Evolutionary conservation across 1,284 basidiomycete species (phyloP).

Genomic region (Rhodotorula sp.): DNA sequence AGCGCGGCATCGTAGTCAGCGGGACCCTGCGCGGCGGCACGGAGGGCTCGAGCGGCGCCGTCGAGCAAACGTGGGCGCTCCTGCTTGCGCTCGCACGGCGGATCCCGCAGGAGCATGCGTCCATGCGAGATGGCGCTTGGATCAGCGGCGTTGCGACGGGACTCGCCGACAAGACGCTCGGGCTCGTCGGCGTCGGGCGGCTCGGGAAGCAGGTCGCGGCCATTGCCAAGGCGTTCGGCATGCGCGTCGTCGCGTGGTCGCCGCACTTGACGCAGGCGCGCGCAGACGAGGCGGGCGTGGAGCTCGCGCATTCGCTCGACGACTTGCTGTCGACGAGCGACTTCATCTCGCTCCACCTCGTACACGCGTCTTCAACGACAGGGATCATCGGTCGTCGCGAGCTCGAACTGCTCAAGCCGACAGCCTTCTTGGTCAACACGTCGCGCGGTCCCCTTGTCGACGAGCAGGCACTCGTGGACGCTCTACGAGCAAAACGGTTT

Average conservation of each 20-base stretch:
- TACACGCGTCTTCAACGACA: conserved; percentile 59
- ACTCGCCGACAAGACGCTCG: conserved; percentile 61
- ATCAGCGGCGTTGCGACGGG: conserved; percentile 61
- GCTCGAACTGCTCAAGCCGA: conserved; percentile 59
- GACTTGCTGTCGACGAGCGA: conserved; percentile 60
- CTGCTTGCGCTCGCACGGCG: conserved; percentile 61
- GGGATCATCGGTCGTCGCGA: conserved; percentile 58
- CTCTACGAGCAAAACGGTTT: conserved; percentile 42
- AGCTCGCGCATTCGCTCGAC: conserved; percentile 58
- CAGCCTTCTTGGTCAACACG: conserved; percentile 65
- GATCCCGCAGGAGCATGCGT: conserved; percentile 58
- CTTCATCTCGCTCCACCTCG: conserved; percentile 63
- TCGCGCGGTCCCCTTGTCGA: conserved; percentile 65
- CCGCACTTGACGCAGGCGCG: conserved; percentile 63
- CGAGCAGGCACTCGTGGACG: conserved; percentile 58
- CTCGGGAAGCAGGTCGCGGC: conserved; percentile 56
- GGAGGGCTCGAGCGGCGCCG: conserved; percentile 53
- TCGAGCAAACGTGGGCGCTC: conserved; percentile 68
- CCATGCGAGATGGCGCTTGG: conserved; percentile 59
- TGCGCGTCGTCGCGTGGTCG: conserved; percentile 66
- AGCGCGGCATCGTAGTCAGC: conserved; percentile 61
- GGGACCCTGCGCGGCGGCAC: conserved; percentile 55
- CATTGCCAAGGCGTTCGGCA: conserved; percentile 63
- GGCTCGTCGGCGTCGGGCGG: conserved; percentile 62
- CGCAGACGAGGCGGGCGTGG: conserved; percentile 59